A percentile compares a stretch with the other conserved stretches of the same genome.
Evolutionary conservation across 2,329 filamentous ascomycete species (phyloP).

Genomic region (Fusarium fujikuroi): DNA sequence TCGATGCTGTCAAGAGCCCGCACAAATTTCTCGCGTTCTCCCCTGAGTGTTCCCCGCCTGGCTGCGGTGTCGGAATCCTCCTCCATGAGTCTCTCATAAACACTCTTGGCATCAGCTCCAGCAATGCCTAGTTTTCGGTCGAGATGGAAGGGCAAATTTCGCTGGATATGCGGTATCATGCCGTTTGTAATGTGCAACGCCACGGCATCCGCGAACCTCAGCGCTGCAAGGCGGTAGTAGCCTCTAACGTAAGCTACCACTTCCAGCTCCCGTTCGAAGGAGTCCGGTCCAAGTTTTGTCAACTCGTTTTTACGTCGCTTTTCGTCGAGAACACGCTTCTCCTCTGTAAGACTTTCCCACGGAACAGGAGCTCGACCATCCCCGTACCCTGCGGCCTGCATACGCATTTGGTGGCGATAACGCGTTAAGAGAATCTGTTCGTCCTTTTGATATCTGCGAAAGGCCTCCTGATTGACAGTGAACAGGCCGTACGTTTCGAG

Average conservation of each 20-base stretch:
- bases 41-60: slow-evolving; percentile 54
- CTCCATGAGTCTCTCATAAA: slow-evolving; percentile 59
- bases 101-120: slow-evolving; percentile 40
- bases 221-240: slow-evolving; percentile 75
- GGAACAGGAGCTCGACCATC: slow-evolving; percentile 46
- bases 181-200: slow-evolving; percentile 60
- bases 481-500: slow-evolving; percentile 67
- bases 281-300: slow-evolving; percentile 64
- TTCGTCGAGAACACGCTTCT: slow-evolving; percentile 59
- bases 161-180: slow-evolving; percentile 58
- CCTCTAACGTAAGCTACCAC: slow-evolving; percentile 72
- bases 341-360: slow-evolving; percentile 60
- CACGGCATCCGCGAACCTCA: slow-evolving; percentile 70
- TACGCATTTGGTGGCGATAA: slow-evolving; percentile 61
- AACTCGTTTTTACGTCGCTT: slow-evolving; percentile 55
- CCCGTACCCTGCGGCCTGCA: slow-evolving; percentile 53
- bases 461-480: slow-evolving; percentile 64
- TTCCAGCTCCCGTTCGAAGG: slow-evolving; percentile 68
- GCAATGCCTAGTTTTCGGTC: slow-evolving; percentile 57
- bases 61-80: slow-evolving; percentile 58
- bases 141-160: slow-evolving; percentile 55
- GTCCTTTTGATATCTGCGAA: slow-evolving; percentile 56
- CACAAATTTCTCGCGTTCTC: slow-evolving; percentile 58
- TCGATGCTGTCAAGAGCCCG: slow-evolving; percentile 59
- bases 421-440: slow-evolving; percentile 60